These are phyloP conservation scores for Puccinia coronata DNA, from an alignment of 1,284 basidiomycete species.

Conservation along the genomic window DNA sequence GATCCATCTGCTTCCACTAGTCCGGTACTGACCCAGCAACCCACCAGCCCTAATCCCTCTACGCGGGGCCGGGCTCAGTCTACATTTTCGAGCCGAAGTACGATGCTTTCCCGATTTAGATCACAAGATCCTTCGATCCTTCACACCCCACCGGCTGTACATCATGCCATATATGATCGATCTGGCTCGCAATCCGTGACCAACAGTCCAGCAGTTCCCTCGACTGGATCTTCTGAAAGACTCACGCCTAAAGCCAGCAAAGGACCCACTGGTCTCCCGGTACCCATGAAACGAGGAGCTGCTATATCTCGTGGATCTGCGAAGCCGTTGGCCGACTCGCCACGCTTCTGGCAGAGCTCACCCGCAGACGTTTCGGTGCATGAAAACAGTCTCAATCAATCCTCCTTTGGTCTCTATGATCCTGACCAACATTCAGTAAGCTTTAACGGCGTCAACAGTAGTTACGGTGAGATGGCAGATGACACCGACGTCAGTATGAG, in stretches of 20 bases:
- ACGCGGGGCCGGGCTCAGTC: slow-evolving; percentile 60
- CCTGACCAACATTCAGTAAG: slow-evolving; percentile 63
- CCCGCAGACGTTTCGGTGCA: neutral
- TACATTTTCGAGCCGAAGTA: slow-evolving; percentile 67
- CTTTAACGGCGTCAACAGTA: slow-evolving; percentile 55
- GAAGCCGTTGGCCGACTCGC: slow-evolving; percentile 3
- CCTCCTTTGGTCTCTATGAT: slow-evolving; percentile 52
- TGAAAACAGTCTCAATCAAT: slow-evolving; percentile 50
- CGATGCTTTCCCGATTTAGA: slow-evolving; percentile 67
- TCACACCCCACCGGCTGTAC: slow-evolving; percentile 64
- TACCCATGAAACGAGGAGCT: slow-evolving; percentile 27
- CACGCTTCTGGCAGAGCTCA: neutral
- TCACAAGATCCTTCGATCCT: slow-evolving; percentile 64
- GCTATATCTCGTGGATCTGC: slow-evolving; percentile 30
- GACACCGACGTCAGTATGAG: slow-evolving; percentile 57
- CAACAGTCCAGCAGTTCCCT: slow-evolving; percentile 15
- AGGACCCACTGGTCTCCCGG: slow-evolving; percentile 51
- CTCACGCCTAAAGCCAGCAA: slow-evolving; percentile 48
- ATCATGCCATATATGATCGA: slow-evolving; percentile 39
- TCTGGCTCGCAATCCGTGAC: neutral
- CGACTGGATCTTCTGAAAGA: slow-evolving; percentile 33
- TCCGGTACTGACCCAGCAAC: slow-evolving; percentile 40
- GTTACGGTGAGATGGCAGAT: slow-evolving; percentile 66
- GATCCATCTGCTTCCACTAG: slow-evolving; percentile 61
- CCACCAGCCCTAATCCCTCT: slow-evolving; percentile 46